Conservation (phyloP, 2,329 filamentous ascomycete genomes). For the Capronia americana region DNA sequence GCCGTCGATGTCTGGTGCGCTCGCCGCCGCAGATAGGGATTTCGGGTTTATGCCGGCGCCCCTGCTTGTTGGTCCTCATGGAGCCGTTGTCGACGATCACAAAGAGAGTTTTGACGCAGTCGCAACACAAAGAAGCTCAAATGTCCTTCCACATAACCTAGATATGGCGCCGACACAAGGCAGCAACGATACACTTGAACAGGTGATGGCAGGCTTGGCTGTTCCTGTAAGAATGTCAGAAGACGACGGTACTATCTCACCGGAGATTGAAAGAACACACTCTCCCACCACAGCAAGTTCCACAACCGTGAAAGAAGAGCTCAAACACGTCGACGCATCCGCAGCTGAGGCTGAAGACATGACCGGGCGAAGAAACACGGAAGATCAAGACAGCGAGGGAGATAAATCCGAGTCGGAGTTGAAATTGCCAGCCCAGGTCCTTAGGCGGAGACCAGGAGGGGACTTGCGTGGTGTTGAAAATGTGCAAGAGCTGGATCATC, state of each 20-base stretch:
- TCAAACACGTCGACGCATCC: background rate
- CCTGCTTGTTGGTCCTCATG: slow-evolving; percentile 1
- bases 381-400: slow-evolving; percentile 4
- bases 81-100: slow-evolving; percentile 4
- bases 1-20: slow-evolving; percentile 50
- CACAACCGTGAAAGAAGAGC: slow-evolving; percentile 14
- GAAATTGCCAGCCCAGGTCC: slow-evolving; percentile 56
- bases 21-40: slow-evolving; percentile 27
- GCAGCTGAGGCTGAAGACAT: background rate
- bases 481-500: slow-evolving; percentile 65
- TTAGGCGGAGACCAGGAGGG: slow-evolving; percentile 76
- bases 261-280: slow-evolving; percentile 7
- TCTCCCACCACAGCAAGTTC: slow-evolving; percentile 31
- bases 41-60: slow-evolving; percentile 2
- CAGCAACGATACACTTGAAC: slow-evolving; percentile 18
- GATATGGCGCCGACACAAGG: slow-evolving; percentile 15
- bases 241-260: background rate
- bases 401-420: slow-evolving; percentile 8
- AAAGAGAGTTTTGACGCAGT: slow-evolving; percentile 31
- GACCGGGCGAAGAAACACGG: background rate
- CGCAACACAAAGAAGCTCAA: slow-evolving; percentile 35
- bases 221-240: background rate
- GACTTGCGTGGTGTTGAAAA: slow-evolving; percentile 73
- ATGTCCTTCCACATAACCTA: slow-evolving; percentile 25
- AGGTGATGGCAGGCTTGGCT: background rate